Evolutionary conservation across 2,329 filamentous ascomycete genomes (phyloP), one percentile per base, ranked within the genome.

Genomic region (Neobulgaria alba): DNA sequence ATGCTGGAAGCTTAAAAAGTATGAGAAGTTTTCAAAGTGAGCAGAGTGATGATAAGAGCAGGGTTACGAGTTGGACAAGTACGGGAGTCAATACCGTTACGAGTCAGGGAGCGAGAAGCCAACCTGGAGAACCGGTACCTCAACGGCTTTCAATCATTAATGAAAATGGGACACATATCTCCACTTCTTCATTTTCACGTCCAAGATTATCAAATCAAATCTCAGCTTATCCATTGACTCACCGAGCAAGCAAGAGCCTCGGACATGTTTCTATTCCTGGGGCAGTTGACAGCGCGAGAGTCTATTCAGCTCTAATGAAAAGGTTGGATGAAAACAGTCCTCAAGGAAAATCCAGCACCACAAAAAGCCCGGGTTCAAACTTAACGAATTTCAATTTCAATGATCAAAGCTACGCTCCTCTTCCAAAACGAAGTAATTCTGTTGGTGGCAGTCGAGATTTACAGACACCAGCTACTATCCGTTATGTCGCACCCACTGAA

Each of bases 1-100:
- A 69, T 26, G 64, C 70, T 49, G 75, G 73, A 1, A 79, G 76
- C 46, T 50, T 77, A 4, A 71, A 71, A 44, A 77, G 69, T 44
- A 51, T 77, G 4, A 71, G 71, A 45, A 77, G 69, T 45, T 48
- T 71, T 2, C 51, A 59, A 58, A 30, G 61, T 61, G 37, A 54
- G 52, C 1, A 64, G 60, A 10, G 50, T 33, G 71, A 74, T 29
- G 71, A 76, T 15, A 73, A 66, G 48, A 26, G 23, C 23, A 65
- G 81, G 16, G 75, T 85, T 37, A 85, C 81, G 2, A 87, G 82
- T 57, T 86, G 82, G 82, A 73, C 73, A 3, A 75, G 77, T 46
- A 83, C 81, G 0, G 23, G 7, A 12, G 75, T 73, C 1, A 67
- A 69, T 2, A 71, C 71, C 42, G 69, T 73, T 2, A 61, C 69